These are phyloP conservation scores for Globisporangium paddicum DNA, from an alignment of 352 stramenopile species.

Conservation along the genomic window DNA sequence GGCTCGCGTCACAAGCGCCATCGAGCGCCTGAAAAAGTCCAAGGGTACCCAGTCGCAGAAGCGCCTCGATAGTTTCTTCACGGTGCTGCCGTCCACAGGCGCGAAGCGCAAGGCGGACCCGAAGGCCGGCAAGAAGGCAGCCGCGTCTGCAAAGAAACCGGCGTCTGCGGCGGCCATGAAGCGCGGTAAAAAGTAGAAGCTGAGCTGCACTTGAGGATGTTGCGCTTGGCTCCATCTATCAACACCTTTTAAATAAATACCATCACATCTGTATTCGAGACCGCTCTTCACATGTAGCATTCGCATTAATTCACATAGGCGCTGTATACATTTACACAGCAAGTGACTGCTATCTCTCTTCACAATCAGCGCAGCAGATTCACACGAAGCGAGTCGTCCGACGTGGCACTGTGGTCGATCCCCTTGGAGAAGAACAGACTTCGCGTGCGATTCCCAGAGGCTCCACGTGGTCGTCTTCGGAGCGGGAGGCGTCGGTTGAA, in stretches of 20 bases:
- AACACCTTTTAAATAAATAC: conserved; percentile 6
- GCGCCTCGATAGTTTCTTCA: conserved; percentile 97
- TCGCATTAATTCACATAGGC: too few relatives aligned
- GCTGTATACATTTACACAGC: too few relatives aligned
- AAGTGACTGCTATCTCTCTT: too few relatives aligned
- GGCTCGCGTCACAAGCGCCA: conserved; percentile 89
- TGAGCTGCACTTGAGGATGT: background rate
- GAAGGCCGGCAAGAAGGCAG: conserved; percentile 27
- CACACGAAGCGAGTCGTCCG: conserved; percentile 31
- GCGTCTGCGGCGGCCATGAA: conserved; percentile 26
- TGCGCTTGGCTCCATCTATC: background rate
- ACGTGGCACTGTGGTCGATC: conserved; percentile 4
- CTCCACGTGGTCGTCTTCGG: conserved; percentile 21
- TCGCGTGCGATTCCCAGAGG: conserved; percentile 1
- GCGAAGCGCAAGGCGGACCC: conserved; percentile 63
- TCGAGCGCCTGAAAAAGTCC: conserved; percentile 96
- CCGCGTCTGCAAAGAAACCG: conserved; percentile 6
- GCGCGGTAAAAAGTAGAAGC: conserved; percentile 65
- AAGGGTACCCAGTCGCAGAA: conserved; percentile 94
- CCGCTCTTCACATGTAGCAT: background rate
- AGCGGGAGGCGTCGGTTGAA: conserved; percentile 79
- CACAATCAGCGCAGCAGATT: conserved; percentile 40
- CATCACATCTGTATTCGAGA: conserved; percentile 10
- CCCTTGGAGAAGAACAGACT: conserved; percentile 50
- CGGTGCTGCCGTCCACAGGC: conserved; percentile 48